Percentiles rank a stretch among this genome's conserved stretches.
phyloP scores from a whole-genome alignment of 2,329 filamentous ascomycete species.

The Paecilomyces fulvus region DNA sequence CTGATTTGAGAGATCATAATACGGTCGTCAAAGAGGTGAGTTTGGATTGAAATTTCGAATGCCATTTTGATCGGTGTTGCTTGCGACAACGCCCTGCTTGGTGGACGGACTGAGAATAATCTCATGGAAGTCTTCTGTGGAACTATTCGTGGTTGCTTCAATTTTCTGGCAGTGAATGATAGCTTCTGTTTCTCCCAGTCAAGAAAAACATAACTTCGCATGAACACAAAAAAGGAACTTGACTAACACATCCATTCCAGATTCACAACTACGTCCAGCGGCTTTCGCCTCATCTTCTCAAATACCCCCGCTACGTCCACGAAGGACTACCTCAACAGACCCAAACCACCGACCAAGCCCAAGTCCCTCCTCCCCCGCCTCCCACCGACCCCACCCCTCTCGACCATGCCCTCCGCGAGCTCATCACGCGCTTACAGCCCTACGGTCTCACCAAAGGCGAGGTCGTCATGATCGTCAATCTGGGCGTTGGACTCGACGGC shows the following conservation, averaged over 20 bases:
- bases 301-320: slow-evolving; percentile 26
- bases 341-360: slow-evolving; percentile 3
- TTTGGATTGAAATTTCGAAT: background rate
- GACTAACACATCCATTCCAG: slow-evolving; percentile 11
- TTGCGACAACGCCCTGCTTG: background rate
- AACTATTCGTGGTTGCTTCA: background rate
- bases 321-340: slow-evolving; percentile 12
- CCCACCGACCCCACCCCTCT: slow-evolving; percentile 21
- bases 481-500: slow-evolving; percentile 28
- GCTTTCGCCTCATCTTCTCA: slow-evolving; percentile 31
- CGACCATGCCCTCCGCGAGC: slow-evolving; percentile 28
- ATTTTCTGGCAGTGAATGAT: background rate
- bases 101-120: background rate
- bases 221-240: background rate
- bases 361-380: slow-evolving; percentile 5
- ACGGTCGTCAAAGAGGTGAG: slow-evolving; percentile 39
- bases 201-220: background rate
- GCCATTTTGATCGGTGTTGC: background rate
- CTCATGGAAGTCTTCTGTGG: background rate
- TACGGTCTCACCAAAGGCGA: slow-evolving; percentile 40
- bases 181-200: too few relatives aligned
- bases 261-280: slow-evolving; percentile 35
- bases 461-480: slow-evolving; percentile 38
- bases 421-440: slow-evolving; percentile 29
- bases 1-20: slow-evolving; percentile 38